A percentile compares a stretch with the other conserved stretches of the same genome.
Evolutionary conservation across 176 grass and related monocot genomes (phyloP).

Genomic region (Bonia amplexicaulis): DNA sequence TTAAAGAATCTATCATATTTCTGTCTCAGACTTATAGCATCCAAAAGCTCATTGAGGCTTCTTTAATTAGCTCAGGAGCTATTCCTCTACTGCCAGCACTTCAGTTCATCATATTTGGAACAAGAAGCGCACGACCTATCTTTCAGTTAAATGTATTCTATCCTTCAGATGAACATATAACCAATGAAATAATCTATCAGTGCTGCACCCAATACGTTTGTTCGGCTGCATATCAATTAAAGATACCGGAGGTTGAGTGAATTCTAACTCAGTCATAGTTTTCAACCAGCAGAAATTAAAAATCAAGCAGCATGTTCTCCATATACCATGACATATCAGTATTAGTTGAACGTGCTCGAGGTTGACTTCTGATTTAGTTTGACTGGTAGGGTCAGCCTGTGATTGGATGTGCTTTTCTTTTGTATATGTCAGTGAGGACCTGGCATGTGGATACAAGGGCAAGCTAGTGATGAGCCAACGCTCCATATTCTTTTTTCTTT

Average conservation of each 20-base stretch:
- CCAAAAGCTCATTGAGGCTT: not conserved
- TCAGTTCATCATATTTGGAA: not conserved
- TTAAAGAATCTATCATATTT: not conserved
- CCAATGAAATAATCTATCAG: not conserved
- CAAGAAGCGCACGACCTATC: not conserved
- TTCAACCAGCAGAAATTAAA: not conserved
- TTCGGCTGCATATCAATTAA: not conserved
- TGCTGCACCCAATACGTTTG: not conserved
- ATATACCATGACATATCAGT: not conserved
- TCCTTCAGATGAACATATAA: not conserved
- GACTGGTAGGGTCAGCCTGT: not conserved
- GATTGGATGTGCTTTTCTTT: not conserved
- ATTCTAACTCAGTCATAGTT: not conserved
- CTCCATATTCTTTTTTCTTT: not conserved
- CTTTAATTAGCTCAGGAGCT: not conserved
- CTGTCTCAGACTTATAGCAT: not conserved
- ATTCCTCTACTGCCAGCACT: not conserved
- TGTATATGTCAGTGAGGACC: not conserved
- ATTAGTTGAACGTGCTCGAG: not conserved
- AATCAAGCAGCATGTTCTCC: not conserved
- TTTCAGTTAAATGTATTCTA: not conserved
- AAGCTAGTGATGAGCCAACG: not conserved
- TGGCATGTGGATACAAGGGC: not conserved
- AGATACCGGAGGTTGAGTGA: not conserved
- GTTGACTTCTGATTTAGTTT: not conserved